These are phyloP conservation scores for Suillus sp. DNA, from an alignment of 768 basidiomycete genomes.

Conservation along the genomic window DNA sequence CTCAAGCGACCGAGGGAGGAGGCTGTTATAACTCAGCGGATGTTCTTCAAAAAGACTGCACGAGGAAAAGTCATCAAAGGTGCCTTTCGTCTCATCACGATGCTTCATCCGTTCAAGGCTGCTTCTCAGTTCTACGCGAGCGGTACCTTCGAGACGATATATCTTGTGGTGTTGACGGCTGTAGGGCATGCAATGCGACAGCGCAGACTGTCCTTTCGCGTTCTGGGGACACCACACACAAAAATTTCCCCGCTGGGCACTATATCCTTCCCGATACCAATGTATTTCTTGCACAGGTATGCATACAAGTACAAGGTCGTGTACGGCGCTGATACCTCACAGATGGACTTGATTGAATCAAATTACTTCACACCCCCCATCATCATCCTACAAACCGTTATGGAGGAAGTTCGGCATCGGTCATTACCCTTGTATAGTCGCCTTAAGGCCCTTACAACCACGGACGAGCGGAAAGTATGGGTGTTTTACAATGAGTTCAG, in stretches of 20 bases:
- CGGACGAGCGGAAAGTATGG: constrained; percentile 85
- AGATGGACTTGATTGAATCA: constrained; percentile 96
- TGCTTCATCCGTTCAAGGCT: background rate
- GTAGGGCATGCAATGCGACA: constrained; percentile 56
- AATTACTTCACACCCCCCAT: constrained; percentile 74
- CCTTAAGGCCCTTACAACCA: constrained; percentile 78
- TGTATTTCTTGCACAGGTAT: constrained; percentile 86
- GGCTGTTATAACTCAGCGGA: constrained; percentile 53
- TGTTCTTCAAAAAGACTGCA: constrained; percentile 96
- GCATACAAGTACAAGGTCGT: constrained; percentile 16
- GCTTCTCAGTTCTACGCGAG: constrained; percentile 59
- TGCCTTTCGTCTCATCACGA: constrained; percentile 31
- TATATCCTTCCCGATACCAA: constrained; percentile 94
- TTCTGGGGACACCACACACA: constrained; percentile 59
- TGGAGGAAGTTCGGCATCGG: constrained; percentile 95
- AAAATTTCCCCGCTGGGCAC: constrained; percentile 64
- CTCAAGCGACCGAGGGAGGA: constrained; percentile 67
- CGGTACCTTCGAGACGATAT: constrained; percentile 93
- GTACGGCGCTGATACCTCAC: constrained; percentile 10
- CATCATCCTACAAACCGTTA: constrained; percentile 90
- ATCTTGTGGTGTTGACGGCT: constrained; percentile 65
- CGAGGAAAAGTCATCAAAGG: constrained; percentile 94
- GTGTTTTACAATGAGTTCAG: constrained; percentile 87
- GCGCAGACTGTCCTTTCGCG: constrained; percentile 54
- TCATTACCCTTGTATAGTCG: constrained; percentile 92